Base-by-base conservation (phyloP, 305 asterid genomes). In the Euphrasia arctica region DNA sequence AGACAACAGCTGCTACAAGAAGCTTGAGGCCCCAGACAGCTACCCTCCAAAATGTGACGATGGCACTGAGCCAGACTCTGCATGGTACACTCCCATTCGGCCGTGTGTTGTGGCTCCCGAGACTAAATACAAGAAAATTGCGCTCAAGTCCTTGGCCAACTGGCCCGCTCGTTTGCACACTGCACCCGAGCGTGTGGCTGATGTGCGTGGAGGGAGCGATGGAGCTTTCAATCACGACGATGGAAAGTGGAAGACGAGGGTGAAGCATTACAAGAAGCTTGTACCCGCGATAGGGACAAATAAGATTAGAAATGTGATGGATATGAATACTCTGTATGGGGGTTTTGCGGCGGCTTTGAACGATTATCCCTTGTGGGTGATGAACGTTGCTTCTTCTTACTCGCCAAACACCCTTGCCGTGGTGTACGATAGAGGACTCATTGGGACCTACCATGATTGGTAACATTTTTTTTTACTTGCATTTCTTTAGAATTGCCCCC, bases 381-480 rank as follows among this genome's bases (percentile, higher is more conserved):
- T 93, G 99, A 93, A 90, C 36, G 90, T 87, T 2, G 95, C 89
- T 54, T 90, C 99, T 47, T 88, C 96, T 0, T 93, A 90, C 60
- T 74, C 91, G n/a, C 77, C 87, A 1, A 90, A 88, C 78, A 87
- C 99, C 3, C 96, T 93, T 28, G 60, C 95, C 0, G 97, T 93
- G 25, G 97, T 92, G 64, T 92, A 74, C 14, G 98, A 92, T 69
- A 75, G 98, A 63, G 98, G 98, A 67, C 96, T 93, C 70, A 83
- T 93, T 0, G 99, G 99, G 65, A 80, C 90, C 4, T 85, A 80
- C 73, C 99, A 93, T 45, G 99, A 93, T 70, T 93, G 99, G 99
- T 93, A 87, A 34, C 15, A 5, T 5, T 25, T 39, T 0, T 25
- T 55, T 27, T 39, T 8, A 39, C 45, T 39, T 39, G 45, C 45